phyloP scores from a whole-genome alignment of 1,284 basidiomycete species.

The Ustilago loliicola region DNA sequence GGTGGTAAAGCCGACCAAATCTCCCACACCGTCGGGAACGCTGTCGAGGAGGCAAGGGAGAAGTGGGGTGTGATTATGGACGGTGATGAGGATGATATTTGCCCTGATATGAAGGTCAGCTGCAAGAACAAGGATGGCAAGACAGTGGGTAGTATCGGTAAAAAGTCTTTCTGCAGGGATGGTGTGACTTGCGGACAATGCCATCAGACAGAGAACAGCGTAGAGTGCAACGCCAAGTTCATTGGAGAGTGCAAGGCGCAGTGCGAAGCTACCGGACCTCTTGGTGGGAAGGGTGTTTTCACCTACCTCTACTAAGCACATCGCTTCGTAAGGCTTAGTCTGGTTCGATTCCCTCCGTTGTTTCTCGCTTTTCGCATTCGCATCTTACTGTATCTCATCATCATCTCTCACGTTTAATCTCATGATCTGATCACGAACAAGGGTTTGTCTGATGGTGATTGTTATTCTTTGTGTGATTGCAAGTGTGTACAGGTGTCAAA shows the following conservation, averaged over 20 bases:
- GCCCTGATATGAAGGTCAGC: slow-evolving; percentile 53
- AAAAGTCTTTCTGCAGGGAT: slow-evolving; percentile 53
- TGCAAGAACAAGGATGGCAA: slow-evolving; percentile 51
- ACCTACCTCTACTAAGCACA: slow-evolving; percentile 27
- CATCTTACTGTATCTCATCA: neutral
- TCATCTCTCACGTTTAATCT: neutral
- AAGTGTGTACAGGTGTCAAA: slow-evolving; percentile 9
- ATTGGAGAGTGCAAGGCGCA: slow-evolving; percentile 45
- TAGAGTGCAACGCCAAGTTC: slow-evolving; percentile 52
- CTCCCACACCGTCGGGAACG: neutral
- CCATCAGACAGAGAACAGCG: slow-evolving; percentile 52
- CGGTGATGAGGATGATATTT: slow-evolving; percentile 51
- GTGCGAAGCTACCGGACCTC: slow-evolving; percentile 55
- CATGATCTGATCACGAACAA: neutral
- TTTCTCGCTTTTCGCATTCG: slow-evolving; percentile 1
- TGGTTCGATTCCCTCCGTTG: neutral
- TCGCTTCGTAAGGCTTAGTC: neutral
- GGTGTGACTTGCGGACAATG: slow-evolving; percentile 47
- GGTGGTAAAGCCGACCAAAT: slow-evolving; percentile 32
- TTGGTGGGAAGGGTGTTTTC: slow-evolving; percentile 51
- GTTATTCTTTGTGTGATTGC: neutral
- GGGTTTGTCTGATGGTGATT: neutral
- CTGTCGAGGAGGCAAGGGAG: neutral
- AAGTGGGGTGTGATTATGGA: neutral
- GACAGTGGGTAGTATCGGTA: slow-evolving; percentile 47